Percentiles rank a stretch among this genome's conserved stretches.
These are phyloP conservation scores for Alternaria tenuissima DNA, from an alignment of 2,329 filamentous ascomycete genomes.

Conservation along the genomic window DNA sequence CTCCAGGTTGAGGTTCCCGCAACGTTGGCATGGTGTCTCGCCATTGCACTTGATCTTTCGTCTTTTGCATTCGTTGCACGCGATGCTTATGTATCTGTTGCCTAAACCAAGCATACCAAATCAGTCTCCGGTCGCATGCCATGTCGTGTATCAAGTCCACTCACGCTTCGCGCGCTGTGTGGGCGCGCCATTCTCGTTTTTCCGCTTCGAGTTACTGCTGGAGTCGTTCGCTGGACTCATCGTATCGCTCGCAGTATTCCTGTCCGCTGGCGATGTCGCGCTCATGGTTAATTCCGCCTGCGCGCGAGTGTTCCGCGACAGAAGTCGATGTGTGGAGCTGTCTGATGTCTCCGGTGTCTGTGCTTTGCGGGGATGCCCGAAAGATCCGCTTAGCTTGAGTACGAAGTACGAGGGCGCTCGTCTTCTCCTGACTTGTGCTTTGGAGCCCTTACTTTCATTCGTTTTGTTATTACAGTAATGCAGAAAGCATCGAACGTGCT, in stretches of 20 bases:
- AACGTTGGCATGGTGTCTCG: constrained; percentile 70
- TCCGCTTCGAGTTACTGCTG: constrained; percentile 50
- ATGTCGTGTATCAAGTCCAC: not conserved
- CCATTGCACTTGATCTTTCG: constrained; percentile 75
- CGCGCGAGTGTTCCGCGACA: constrained; percentile 19
- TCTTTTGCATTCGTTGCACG: constrained; percentile 72
- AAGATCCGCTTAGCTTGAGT: constrained; percentile 1
- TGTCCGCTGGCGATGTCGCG: constrained; percentile 22
- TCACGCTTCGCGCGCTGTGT: constrained; percentile 65
- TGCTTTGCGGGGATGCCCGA: constrained; percentile 16
- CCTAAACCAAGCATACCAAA: not conserved
- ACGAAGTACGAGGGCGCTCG: not conserved
- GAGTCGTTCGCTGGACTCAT: constrained; percentile 44
- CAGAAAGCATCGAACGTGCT: not conserved
- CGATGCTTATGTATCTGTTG: constrained; percentile 70
- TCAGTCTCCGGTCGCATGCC: not conserved
- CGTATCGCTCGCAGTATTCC: constrained; percentile 42
- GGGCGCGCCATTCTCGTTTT: constrained; percentile 51
- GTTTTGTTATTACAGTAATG: not conserved
- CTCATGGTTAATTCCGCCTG: constrained; percentile 22
- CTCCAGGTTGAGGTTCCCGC: constrained; percentile 69
- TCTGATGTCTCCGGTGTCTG: constrained; percentile 13
- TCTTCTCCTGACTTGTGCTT: not conserved
- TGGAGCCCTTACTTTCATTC: not conserved
- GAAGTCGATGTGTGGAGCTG: constrained; percentile 17